Percentiles rank a stretch among this genome's conserved stretches.
phyloP scores from a whole-genome alignment of 2,329 filamentous ascomycete genomes.

The Aspergillus chevalieri region DNA sequence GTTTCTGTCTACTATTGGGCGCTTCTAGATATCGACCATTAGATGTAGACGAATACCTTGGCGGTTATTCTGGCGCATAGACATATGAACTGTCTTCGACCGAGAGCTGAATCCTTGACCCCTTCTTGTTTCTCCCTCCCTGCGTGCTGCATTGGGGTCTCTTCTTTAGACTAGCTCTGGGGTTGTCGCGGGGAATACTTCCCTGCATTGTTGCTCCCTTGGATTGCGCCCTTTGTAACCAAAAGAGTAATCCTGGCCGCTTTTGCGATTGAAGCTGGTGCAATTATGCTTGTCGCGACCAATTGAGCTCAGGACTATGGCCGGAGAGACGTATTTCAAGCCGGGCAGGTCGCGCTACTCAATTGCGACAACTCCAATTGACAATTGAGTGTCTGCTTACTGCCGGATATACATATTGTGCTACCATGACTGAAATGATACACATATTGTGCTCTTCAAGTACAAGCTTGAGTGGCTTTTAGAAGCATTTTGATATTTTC shows the following conservation, averaged over 20 bases:
- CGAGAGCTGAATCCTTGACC: not conserved
- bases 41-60: not conserved
- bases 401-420: not conserved
- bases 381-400: not conserved
- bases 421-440: not conserved
- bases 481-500: constrained; percentile 3
- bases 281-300: not conserved
- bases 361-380: not conserved
- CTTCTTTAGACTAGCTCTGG: not conserved
- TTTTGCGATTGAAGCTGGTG: not conserved
- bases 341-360: not conserved
- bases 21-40: no score
- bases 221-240: not conserved
- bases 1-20: no score
- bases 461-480: constrained; percentile 1
- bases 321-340: not conserved
- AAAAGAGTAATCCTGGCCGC: not conserved
- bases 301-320: not conserved
- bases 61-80: not conserved
- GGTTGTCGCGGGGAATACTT: not conserved
- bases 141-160: not conserved
- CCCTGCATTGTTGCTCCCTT: not conserved
- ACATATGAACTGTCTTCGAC: not conserved
- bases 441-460: constrained; percentile 2
- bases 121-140: not conserved